Conservation (phyloP, 106 monocot species). For the Allium fistulosum region DNA sequence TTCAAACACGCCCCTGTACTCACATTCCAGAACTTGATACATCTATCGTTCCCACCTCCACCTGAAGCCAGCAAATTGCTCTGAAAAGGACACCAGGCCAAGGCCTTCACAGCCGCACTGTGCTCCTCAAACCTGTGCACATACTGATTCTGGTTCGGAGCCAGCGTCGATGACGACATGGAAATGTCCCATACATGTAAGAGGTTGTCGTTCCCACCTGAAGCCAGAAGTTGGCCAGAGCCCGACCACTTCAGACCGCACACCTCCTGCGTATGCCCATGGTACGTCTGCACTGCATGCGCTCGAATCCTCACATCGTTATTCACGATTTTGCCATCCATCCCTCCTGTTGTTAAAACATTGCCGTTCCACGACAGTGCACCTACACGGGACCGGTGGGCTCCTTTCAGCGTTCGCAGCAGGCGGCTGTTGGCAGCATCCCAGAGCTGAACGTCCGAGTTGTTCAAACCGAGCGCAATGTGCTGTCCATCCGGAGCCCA, state of each 20-base stretch:
- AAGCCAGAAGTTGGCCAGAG: slow-evolving; percentile 35
- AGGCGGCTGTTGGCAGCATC: slow-evolving; percentile 36
- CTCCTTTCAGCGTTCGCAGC: slow-evolving; percentile 17
- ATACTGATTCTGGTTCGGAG: slow-evolving; percentile 21
- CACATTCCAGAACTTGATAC: slow-evolving; percentile 45
- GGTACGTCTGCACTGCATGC: slow-evolving; percentile 8
- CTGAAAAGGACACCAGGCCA: slow-evolving; percentile 69
- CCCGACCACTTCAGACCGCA: slow-evolving; percentile 25
- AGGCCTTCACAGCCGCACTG: slow-evolving; percentile 53
- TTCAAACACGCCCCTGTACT: slow-evolving; percentile 20
- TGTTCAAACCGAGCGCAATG: slow-evolving; percentile 49
- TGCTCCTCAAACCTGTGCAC: slow-evolving; percentile 30
- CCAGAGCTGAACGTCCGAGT: slow-evolving; percentile 54
- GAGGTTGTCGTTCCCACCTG: slow-evolving; percentile 55
- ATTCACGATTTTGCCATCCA: slow-evolving; percentile 24
- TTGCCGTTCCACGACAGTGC: slow-evolving; percentile 16
- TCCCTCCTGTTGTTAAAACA: slow-evolving; percentile 16
- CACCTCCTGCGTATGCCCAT: slow-evolving; percentile 19
- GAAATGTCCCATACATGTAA: slow-evolving; percentile 55
- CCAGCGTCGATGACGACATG: slow-evolving; percentile 22
- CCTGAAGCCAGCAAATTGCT: slow-evolving; percentile 52
- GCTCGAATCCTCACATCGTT: slow-evolving; percentile 19
- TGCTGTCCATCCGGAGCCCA: slow-evolving; percentile 68
- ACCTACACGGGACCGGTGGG: slow-evolving; percentile 18
- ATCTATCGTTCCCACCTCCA: slow-evolving; percentile 21